A percentile compares a stretch with the other conserved stretches of the same genome.
These are phyloP conservation scores for Coemansia pectinata DNA, from an alignment of 192 early-diverging fungal species.

Conservation along the genomic window DNA sequence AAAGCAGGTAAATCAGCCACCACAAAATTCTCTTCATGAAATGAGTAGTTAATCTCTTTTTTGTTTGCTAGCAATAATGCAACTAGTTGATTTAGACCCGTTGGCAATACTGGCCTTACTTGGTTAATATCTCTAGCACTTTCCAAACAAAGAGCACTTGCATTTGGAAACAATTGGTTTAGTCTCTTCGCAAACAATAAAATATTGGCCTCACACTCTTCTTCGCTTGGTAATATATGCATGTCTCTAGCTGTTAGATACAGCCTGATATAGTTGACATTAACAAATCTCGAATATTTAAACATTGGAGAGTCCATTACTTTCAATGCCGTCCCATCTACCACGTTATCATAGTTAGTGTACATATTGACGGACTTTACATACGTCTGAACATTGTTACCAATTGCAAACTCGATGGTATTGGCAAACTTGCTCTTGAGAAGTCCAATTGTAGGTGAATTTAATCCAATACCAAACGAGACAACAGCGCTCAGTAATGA, in stretches of 20 bases:
- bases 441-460: background rate
- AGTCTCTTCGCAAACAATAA: background rate
- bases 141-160: background rate
- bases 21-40: background rate
- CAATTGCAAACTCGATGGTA: background rate
- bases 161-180: background rate
- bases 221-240: background rate
- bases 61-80: background rate
- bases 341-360: background rate
- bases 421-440: background rate
- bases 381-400: background rate
- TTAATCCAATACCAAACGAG: background rate
- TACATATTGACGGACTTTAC: background rate
- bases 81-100: background rate
- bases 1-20: background rate
- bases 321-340: background rate
- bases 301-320: background rate
- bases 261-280: background rate
- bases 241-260: background rate
- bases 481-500: background rate
- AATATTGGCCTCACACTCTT: background rate
- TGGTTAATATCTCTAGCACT: background rate
- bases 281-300: background rate
- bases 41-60: background rate
- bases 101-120: background rate